These are phyloP conservation scores for Mycosphaerella arachidis DNA, from an alignment of 2,329 filamentous ascomycete species.

Conservation along the genomic window DNA sequence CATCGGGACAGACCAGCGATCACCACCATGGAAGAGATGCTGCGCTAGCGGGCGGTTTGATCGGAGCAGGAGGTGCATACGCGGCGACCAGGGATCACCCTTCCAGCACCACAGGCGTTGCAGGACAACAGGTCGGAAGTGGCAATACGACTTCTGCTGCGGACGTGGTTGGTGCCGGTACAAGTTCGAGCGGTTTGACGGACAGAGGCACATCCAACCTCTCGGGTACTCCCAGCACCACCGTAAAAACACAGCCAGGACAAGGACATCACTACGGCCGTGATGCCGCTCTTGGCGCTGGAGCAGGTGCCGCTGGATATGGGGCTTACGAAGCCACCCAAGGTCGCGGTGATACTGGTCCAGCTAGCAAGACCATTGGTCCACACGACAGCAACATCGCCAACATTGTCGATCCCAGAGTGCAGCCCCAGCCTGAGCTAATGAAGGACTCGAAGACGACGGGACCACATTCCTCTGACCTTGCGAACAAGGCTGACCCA, in stretches of 20 bases:
- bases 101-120: background rate
- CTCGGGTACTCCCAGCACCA: background rate
- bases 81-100: constrained; percentile 5
- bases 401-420: constrained; percentile 24
- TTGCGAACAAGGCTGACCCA: constrained; percentile 23
- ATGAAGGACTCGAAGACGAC: constrained; percentile 24
- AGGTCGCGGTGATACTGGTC: constrained; percentile 19
- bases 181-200: background rate
- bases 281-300: constrained; percentile 30
- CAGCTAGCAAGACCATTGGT: constrained; percentile 25
- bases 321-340: constrained; percentile 12
- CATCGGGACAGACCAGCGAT: background rate
- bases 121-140: background rate
- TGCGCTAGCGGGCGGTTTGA: constrained; percentile 30
- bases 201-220: background rate
- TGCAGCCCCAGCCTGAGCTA: constrained; percentile 26
- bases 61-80: constrained; percentile 25
- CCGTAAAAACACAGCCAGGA: background rate
- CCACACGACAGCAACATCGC: constrained; percentile 27
- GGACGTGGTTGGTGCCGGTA: background rate
- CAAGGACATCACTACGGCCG: constrained; percentile 27
- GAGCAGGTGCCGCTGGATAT: constrained; percentile 31
- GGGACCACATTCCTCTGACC: constrained; percentile 19
- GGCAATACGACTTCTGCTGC: background rate
- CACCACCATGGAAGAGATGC: constrained; percentile 32